phyloP scores from a whole-genome alignment of 345 rosid species.

The Heritiera fomes region DNA sequence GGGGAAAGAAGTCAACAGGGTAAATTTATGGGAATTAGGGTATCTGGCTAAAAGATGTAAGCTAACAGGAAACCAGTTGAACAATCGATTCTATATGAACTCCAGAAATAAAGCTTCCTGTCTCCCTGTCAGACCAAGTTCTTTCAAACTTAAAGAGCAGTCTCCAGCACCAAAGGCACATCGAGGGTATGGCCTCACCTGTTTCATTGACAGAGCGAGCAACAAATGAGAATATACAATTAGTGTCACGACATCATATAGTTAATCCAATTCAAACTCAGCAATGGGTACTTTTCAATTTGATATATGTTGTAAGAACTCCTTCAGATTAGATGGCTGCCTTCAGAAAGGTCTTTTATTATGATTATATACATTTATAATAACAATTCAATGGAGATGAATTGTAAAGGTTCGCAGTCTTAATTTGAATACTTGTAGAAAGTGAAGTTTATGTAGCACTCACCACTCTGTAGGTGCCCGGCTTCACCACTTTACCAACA shows the following conservation, averaged over 20 bases:
- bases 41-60: not conserved
- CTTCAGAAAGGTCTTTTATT: not conserved
- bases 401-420: not conserved
- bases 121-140: slow-evolving; percentile 68
- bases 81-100: slow-evolving; percentile 38
- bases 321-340: not conserved
- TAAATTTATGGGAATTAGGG: too few species aligned
- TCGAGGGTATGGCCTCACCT: slow-evolving; percentile 83
- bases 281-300: not conserved
- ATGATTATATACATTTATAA: not conserved
- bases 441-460: slow-evolving; percentile 28
- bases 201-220: slow-evolving; percentile 30
- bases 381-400: not conserved
- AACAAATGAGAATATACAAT: too few species aligned
- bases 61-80: not conserved
- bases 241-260: not conserved
- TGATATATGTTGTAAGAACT: not conserved
- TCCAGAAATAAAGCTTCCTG: slow-evolving; percentile 86
- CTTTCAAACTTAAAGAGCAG: slow-evolving; percentile 55
- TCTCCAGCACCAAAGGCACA: slow-evolving; percentile 50
- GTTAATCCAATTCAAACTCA: not conserved
- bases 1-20: not conserved
- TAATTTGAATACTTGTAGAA: not conserved
- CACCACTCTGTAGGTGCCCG: slow-evolving; percentile 74
- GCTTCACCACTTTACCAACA: slow-evolving; percentile 54